Evolutionary conservation across 106 monocot genomes (phyloP).

Genomic region (Iris macrosiphon): DNA sequence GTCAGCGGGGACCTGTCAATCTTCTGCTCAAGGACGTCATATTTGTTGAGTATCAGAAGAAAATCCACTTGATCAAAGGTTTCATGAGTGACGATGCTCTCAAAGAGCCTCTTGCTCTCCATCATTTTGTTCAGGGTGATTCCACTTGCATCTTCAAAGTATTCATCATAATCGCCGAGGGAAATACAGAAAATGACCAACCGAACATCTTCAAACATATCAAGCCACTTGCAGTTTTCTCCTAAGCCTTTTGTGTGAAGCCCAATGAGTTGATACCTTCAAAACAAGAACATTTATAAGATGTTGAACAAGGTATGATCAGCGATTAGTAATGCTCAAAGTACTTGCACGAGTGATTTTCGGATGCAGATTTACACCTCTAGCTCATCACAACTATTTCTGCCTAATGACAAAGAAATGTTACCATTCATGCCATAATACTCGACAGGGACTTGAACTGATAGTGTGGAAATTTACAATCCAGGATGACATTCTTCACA

Average conservation of each 20-base stretch:
- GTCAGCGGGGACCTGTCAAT: constrained; percentile 48
- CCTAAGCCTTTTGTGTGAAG: constrained; percentile 50
- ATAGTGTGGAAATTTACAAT: too few relatives aligned
- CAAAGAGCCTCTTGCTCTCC: constrained; percentile 62
- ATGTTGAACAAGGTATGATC: not conserved
- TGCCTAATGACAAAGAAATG: too few relatives aligned
- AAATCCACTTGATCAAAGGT: constrained; percentile 65
- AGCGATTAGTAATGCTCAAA: not conserved
- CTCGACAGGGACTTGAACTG: too few relatives aligned
- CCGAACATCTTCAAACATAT: constrained; percentile 88
- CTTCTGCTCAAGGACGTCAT: constrained; percentile 75
- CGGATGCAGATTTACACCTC: too few relatives aligned
- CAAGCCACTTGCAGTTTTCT: constrained; percentile 85
- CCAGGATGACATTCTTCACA: too few relatives aligned
- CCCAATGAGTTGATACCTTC: constrained; percentile 87
- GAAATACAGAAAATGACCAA: constrained; percentile 77
- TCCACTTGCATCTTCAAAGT: constrained; percentile 40
- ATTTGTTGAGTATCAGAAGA: constrained; percentile 81
- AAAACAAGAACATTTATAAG: not conserved
- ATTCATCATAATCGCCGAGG: constrained; percentile 64
- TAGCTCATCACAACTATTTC: too few relatives aligned
- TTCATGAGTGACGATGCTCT: constrained; percentile 51
- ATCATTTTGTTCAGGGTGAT: constrained; percentile 69
- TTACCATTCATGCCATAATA: too few relatives aligned
- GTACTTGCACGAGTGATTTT: too few relatives aligned